Conservation (phyloP, 2,329 filamentous ascomycete genomes). For the Fusarium neocosmosporiellum region DNA sequence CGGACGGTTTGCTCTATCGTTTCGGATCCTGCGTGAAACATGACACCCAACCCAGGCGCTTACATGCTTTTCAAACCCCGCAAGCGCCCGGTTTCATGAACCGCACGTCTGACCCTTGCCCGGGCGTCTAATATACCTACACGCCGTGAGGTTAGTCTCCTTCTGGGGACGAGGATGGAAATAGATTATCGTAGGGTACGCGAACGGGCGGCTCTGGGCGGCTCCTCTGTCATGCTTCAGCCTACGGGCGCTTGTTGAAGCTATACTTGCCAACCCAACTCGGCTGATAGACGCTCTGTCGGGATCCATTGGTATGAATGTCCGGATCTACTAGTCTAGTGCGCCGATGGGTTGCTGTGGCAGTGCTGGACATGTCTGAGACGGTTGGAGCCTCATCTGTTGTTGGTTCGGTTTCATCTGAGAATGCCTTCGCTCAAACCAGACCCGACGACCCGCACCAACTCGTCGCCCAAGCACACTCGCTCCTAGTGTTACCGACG, state of each 20-base stretch:
- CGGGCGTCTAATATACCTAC: slow-evolving; percentile 15
- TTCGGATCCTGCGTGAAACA: slow-evolving; percentile 21
- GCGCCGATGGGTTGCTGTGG: slow-evolving; percentile 3
- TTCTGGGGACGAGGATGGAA: slow-evolving; percentile 1
- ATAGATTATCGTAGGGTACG: slow-evolving; percentile 6
- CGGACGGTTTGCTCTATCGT: neutral
- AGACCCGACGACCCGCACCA: slow-evolving; percentile 10
- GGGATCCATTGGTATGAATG: neutral
- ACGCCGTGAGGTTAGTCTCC: neutral
- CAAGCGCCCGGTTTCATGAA: slow-evolving; percentile 30
- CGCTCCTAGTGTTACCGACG: neutral
- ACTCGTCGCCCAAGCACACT: slow-evolving; percentile 1
- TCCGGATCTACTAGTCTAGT: neutral
- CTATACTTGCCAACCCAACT: neutral
- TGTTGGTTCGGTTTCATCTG: slow-evolving; percentile 10
- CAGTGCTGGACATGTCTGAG: slow-evolving; percentile 18
- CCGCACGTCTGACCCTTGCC: slow-evolving; percentile 14
- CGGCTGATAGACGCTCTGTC: slow-evolving; percentile 9
- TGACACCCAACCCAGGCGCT: slow-evolving; percentile 20
- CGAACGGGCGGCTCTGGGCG: slow-evolving; percentile 7
- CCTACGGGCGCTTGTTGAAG: slow-evolving; percentile 13
- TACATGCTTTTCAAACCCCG: slow-evolving; percentile 1
- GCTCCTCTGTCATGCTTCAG: slow-evolving; percentile 6
- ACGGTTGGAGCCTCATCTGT: neutral
- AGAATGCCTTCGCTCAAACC: slow-evolving; percentile 9